Evolutionary conservation across 805 yeast genomes (phyloP), one percentile per base, ranked within the genome.

Genomic region (Wickerhamomyces mucosus): DNA sequence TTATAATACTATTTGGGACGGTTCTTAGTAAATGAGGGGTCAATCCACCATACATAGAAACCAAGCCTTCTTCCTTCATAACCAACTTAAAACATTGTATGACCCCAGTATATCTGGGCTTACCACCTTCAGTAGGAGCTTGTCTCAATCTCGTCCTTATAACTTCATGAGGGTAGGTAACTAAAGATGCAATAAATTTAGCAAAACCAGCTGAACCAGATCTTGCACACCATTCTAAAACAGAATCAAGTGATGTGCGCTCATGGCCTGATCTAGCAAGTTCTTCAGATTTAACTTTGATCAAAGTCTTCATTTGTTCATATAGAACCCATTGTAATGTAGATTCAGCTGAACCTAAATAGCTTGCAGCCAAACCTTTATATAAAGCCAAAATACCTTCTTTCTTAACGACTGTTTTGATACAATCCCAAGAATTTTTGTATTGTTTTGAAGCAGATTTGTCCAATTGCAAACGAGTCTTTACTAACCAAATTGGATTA

Each of bases 131-230:
- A 37, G 67, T 62, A 2, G 99, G 98, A 0, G 94, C 94, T 56
- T 92, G 98, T 63, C 99, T 76, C 41, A 92, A 65, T 48, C 98
- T 71, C 9, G 98, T 92, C 58, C 98, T 73, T 2, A 92, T 85
- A 24, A 92, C 98, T 61, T 89, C 98, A 51, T 89, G 98, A 4
- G 98, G 98, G 50, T 89, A 92, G 0, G 97, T 89, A 28, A 88
- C 70, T 35, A 92, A 67, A 15, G 96, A 84, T 2, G 98, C 98
- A 36, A 82, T 65, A 46, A 92, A 78, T 56, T 92, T 92, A 28
- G 98, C 98, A 26, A 85, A 76, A 27, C 98, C 98, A 3, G 98
- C 98, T 26, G 96, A 84, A 3, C 97, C 97, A 0, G 96, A 85
- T 45, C 96, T 74, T 3, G 95, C 96, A 40, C 78, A 71, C 98